Percentiles rank a stretch among this genome's conserved stretches.
These are phyloP conservation scores for Cyclospora cayetanensis DNA, from an alignment of 169 alveolate species.

Conservation along the genomic window DNA sequence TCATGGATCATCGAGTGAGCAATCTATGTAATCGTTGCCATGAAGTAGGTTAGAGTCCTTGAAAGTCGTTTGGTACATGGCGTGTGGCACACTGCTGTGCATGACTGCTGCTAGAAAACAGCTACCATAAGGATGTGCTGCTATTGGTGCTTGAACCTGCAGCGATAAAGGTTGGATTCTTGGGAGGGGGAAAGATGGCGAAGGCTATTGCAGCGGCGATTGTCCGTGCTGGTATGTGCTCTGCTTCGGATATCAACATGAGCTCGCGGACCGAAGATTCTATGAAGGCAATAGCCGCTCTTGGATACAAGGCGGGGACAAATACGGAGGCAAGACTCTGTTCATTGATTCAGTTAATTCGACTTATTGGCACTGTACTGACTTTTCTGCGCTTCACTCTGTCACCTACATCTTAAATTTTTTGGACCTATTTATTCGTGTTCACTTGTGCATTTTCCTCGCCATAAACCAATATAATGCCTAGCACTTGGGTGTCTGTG, in stretches of 20 bases:
- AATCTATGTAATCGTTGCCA: too few relatives aligned
- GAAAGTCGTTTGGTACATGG: too few relatives aligned
- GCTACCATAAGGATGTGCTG: background rate
- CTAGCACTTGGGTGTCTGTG: too few relatives aligned
- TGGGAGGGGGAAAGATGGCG: constrained; percentile 40
- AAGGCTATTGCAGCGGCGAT: constrained; percentile 26
- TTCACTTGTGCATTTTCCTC: too few relatives aligned
- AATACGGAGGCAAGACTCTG: constrained; percentile 13
- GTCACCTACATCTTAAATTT: too few relatives aligned
- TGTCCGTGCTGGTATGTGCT: constrained; percentile 11
- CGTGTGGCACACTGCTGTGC: too few relatives aligned
- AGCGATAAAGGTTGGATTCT: constrained; percentile 4
- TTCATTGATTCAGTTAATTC: too few relatives aligned
- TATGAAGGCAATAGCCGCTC: background rate
- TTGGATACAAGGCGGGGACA: constrained; percentile 1
- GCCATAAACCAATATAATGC: too few relatives aligned
- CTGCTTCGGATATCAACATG: constrained; percentile 12
- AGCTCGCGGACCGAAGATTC: constrained; percentile 20
- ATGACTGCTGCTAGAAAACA: background rate
- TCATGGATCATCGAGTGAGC: background rate
- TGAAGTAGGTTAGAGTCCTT: too few relatives aligned
- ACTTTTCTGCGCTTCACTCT: too few relatives aligned
- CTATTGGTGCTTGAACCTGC: constrained; percentile 2
- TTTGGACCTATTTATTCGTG: too few relatives aligned
- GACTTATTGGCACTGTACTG: too few relatives aligned